These are phyloP conservation scores for Scleroderma citrinum DNA, from an alignment of 768 basidiomycete genomes.

Conservation along the genomic window DNA sequence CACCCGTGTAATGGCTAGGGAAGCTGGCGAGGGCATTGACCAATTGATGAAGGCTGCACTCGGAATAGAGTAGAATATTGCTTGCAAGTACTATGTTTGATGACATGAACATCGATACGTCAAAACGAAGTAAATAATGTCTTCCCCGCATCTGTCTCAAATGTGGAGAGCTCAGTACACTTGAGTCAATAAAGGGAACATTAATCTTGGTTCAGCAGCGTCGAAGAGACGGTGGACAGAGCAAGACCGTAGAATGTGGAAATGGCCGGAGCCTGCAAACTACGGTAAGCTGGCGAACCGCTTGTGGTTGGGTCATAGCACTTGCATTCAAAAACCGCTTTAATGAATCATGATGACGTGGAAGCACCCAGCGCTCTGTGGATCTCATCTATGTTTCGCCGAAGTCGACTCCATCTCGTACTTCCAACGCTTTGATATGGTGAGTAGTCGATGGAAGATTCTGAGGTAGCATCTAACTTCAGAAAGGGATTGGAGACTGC, in stretches of 20 bases:
- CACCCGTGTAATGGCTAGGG: slow-evolving; percentile 72
- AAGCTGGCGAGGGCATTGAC: slow-evolving; percentile 51
- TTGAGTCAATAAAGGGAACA: slow-evolving; percentile 81
- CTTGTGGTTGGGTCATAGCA: neutral
- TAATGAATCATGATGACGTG: slow-evolving; percentile 14
- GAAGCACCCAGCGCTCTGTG: slow-evolving; percentile 49
- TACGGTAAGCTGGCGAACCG: slow-evolving; percentile 25
- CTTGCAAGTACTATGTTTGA: neutral
- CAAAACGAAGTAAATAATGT: slow-evolving; percentile 11
- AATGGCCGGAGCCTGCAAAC: slow-evolving; percentile 21
- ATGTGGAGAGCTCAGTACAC: slow-evolving; percentile 51
- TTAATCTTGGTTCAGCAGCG: slow-evolving; percentile 50
- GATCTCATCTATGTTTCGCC: slow-evolving; percentile 70
- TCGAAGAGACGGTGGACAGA: slow-evolving; percentile 2
- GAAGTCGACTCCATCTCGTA: slow-evolving; percentile 64
- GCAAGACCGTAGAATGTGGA: slow-evolving; percentile 16
- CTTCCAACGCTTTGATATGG: slow-evolving; percentile 56
- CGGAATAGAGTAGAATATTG: slow-evolving; percentile 14
- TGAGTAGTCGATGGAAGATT: slow-evolving; percentile 44
- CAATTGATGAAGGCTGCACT: slow-evolving; percentile 44
- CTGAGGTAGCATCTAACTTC: slow-evolving; percentile 48
- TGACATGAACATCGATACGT: neutral
- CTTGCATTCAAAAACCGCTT: slow-evolving; percentile 7
- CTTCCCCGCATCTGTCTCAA: slow-evolving; percentile 94
- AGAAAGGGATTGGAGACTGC: slow-evolving; percentile 86